A percentile compares a stretch with the other conserved stretches of the same genome.
phyloP scores from a whole-genome alignment of 2,329 filamentous ascomycete genomes.

The Coniochaeta sp. region DNA sequence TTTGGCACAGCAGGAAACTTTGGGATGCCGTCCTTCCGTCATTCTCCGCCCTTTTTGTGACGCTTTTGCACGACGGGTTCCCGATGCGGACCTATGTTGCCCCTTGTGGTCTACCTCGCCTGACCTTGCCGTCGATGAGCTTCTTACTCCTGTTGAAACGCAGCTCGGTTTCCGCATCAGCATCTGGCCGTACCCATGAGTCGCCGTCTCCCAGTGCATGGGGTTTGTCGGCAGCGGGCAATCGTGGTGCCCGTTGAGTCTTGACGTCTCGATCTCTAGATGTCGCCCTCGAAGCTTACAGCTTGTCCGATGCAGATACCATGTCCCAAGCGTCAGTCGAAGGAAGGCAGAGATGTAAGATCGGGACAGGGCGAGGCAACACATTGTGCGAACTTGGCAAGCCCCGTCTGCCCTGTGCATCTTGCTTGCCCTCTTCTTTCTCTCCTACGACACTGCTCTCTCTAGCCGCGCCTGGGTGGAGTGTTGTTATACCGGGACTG shows the following conservation, averaged over 20 bases:
- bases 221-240: not conserved
- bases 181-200: not conserved
- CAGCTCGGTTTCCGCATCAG: not conserved
- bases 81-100: not conserved
- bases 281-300: not conserved
- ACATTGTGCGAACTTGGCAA: not conserved
- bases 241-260: not conserved
- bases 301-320: not conserved
- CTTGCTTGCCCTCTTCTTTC: not conserved
- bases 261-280: not conserved
- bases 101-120: not conserved
- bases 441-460: not conserved
- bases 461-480: not conserved
- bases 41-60: not conserved
- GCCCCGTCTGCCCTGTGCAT: not conserved
- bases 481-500: conserved; percentile 2
- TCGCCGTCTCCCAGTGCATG: not conserved
- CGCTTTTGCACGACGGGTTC: not conserved
- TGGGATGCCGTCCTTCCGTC: conserved; percentile 1
- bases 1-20: not conserved
- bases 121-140: not conserved
- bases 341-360: not conserved
- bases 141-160: not conserved
- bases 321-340: not conserved
- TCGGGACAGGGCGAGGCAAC: not conserved